These are phyloP conservation scores for Leccinum boreale DNA, from an alignment of 768 basidiomycete species.

Conservation along the genomic window DNA sequence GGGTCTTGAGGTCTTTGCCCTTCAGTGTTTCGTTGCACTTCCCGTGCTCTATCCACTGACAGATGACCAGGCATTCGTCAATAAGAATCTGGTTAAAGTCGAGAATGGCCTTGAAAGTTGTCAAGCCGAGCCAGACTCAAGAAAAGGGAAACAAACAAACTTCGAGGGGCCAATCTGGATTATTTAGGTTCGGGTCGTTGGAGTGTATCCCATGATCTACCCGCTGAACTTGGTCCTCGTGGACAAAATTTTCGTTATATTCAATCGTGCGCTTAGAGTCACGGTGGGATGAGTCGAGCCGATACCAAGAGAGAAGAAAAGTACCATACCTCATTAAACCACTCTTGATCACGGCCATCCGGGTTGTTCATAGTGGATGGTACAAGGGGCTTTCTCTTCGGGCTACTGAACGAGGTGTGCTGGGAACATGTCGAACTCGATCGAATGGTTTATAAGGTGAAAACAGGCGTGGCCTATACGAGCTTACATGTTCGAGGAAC, in stretches of 20 bases:
- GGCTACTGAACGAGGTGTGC: neutral
- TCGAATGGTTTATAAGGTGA: constrained; percentile 5
- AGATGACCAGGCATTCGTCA: neutral
- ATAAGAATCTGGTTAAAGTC: constrained; percentile 1
- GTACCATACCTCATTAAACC: neutral
- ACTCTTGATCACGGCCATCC: neutral
- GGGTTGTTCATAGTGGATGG: neutral
- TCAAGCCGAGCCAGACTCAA: neutral
- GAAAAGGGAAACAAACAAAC: neutral
- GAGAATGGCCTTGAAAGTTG: constrained; percentile 1
- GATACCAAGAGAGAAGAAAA: neutral
- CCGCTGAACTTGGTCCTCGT: constrained; percentile 7
- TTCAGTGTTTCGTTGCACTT: neutral
- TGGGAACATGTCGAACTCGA: neutral
- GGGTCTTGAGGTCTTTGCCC: neutral
- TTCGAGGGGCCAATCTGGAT: neutral
- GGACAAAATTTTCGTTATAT: neutral
- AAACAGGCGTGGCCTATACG: neutral
- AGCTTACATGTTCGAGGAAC: neutral
- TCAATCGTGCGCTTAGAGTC: neutral
- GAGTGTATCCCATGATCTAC: neutral
- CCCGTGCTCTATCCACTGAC: constrained; percentile 4
- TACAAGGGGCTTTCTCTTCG: neutral
- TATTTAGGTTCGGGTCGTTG: neutral
- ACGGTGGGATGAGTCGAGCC: neutral